These are phyloP conservation scores for Tolypocladium cylindrosporum DNA, from an alignment of 2,329 filamentous ascomycete species.

Conservation along the genomic window DNA sequence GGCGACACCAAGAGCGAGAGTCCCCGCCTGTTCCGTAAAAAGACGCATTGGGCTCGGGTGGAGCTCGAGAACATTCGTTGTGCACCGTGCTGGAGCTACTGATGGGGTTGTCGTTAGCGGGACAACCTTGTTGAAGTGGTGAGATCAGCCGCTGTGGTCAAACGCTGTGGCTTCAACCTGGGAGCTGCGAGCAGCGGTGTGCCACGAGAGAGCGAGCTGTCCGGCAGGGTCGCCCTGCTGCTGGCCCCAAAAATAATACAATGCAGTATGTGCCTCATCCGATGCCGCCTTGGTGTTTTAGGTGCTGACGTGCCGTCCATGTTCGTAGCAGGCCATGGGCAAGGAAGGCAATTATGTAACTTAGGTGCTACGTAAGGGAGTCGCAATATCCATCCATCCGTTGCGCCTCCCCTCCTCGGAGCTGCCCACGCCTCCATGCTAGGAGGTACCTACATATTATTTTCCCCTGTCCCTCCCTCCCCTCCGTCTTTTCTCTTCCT, in stretches of 20 bases:
- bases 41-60: constrained; percentile 11
- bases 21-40: constrained; percentile 16
- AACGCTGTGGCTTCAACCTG: not conserved
- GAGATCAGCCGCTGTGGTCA: not conserved
- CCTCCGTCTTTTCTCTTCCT: not conserved
- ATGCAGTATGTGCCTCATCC: not conserved
- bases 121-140: not conserved
- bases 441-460: constrained; percentile 1
- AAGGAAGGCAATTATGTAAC: not conserved
- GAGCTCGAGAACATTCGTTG: not conserved
- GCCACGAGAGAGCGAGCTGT: too few relatives aligned
- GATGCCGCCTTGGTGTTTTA: not conserved
- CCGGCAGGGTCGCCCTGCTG: not conserved
- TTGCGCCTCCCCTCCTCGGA: not conserved
- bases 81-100: not conserved
- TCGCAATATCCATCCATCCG: not conserved
- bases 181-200: too few relatives aligned
- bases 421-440: not conserved
- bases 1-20: not conserved
- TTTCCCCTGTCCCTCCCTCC: constrained; percentile 1
- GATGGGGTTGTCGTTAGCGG: not conserved
- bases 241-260: not conserved
- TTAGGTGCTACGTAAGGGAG: not conserved
- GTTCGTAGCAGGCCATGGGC: too few relatives aligned
- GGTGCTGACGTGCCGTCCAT: not conserved